Evolutionary conservation across 164 flowering plant genomes (phyloP).

Genomic region (Aristolochia fimbriata): DNA sequence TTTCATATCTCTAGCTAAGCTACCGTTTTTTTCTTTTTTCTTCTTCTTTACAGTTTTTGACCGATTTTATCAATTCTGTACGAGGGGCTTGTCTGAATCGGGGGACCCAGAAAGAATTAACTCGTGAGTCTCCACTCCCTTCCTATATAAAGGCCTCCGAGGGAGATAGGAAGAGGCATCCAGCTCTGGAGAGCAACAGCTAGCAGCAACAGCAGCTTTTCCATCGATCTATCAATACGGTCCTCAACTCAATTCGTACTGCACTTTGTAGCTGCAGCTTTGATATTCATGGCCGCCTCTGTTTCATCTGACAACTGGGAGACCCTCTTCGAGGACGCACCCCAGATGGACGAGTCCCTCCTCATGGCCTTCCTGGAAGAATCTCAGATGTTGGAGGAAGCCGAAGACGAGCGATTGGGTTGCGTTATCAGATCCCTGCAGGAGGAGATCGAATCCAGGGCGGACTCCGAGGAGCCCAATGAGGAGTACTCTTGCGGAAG

Average conservation of each 20-base stretch:
- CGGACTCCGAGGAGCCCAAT: background rate
- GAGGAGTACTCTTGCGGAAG: too few relatives aligned
- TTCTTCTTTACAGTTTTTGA: background rate
- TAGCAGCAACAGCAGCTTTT: too few relatives aligned
- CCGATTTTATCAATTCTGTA: background rate
- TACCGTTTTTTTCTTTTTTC: background rate
- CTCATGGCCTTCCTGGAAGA: constrained; percentile 25
- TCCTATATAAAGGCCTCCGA: background rate
- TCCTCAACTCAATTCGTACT: too few relatives aligned
- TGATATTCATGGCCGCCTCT: background rate
- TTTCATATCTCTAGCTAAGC: background rate
- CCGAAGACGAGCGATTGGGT: constrained; percentile 17
- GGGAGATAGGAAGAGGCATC: background rate
- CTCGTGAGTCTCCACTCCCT: too few relatives aligned
- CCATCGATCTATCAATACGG: too few relatives aligned
- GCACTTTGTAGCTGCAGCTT: too few relatives aligned
- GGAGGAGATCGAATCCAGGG: constrained; percentile 13
- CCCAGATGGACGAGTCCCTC: constrained; percentile 9
- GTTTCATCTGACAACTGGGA: constrained; percentile 4
- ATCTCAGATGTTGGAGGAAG: constrained; percentile 7
- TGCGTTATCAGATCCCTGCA: constrained; percentile 18
- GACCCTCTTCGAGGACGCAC: background rate
- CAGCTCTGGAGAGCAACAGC: too few relatives aligned
- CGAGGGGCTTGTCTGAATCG: background rate
- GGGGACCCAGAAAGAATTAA: background rate